These are phyloP conservation scores for Potentilla sterilis DNA, from an alignment of 306 rosid genomes.

Conservation along the genomic window DNA sequence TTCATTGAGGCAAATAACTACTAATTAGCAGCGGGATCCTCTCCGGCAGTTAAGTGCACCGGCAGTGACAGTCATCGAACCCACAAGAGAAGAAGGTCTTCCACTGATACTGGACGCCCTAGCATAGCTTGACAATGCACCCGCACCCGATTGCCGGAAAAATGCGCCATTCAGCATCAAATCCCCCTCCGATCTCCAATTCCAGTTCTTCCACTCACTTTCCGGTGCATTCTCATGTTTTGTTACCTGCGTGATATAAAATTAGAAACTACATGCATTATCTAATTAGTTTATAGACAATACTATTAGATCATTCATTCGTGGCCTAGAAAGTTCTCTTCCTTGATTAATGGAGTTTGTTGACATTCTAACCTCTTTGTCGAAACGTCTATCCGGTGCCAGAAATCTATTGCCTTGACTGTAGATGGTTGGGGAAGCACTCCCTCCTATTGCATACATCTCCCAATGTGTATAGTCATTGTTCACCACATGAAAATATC, in stretches of 20 bases:
- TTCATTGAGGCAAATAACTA: background rate
- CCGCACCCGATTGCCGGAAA: constrained; percentile 70
- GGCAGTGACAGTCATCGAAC: constrained; percentile 67
- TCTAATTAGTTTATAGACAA: background rate
- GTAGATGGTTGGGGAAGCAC: constrained; percentile 78
- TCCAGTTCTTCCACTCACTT: constrained; percentile 66
- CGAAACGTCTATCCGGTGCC: constrained; percentile 55
- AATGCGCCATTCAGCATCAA: constrained; percentile 76
- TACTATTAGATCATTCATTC: too few species aligned
- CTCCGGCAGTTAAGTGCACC: constrained; percentile 70
- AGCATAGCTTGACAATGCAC: constrained; percentile 56
- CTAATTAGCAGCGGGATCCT: constrained; percentile 57
- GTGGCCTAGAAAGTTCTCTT: background rate
- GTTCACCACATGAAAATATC: constrained; percentile 89
- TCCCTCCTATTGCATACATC: constrained; percentile 94
- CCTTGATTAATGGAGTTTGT: background rate
- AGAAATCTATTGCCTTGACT: constrained; percentile 84
- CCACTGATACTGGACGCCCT: constrained; percentile 79
- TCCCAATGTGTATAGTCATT: constrained; percentile 95
- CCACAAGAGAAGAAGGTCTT: constrained; percentile 80
- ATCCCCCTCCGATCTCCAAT: constrained; percentile 91
- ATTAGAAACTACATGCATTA: background rate
- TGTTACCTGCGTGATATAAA: constrained; percentile 36
- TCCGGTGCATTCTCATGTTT: constrained; percentile 73
- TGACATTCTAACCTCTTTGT: constrained; percentile 38